Conservation (phyloP, 352 stramenopile species). For the Globisporangium polare region DNA sequence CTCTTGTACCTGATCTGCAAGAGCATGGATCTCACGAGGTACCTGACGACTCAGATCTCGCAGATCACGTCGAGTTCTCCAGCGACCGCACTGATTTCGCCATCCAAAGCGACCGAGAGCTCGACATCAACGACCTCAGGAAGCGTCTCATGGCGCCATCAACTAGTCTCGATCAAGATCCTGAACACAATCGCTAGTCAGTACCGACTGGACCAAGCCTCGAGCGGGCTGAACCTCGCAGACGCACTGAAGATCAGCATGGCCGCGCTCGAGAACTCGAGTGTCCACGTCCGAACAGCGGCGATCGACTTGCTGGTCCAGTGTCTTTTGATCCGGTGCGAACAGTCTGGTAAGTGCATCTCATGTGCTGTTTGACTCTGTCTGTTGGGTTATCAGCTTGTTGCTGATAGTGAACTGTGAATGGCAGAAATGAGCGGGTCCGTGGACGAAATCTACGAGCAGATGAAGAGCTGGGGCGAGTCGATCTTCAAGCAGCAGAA, state of each 20-base stretch:
- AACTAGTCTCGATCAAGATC: slow-evolving; percentile 77
- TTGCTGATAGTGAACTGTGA: neutral
- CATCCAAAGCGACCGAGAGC: slow-evolving; percentile 13
- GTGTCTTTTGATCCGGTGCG: slow-evolving; percentile 65
- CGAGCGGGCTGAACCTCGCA: slow-evolving; percentile 51
- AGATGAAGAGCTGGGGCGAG: slow-evolving; percentile 72
- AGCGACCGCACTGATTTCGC: slow-evolving; percentile 14
- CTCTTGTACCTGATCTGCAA: slow-evolving; percentile 83
- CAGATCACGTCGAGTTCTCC: slow-evolving; percentile 32
- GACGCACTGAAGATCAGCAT: slow-evolving; percentile 68
- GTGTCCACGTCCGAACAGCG: slow-evolving; percentile 65
- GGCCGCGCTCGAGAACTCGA: slow-evolving; percentile 62
- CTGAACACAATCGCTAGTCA: slow-evolving; percentile 73
- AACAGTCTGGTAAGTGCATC: slow-evolving; percentile 53
- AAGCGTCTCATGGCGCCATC: slow-evolving; percentile 52
- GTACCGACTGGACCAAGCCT: slow-evolving; percentile 61
- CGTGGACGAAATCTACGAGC: slow-evolving; percentile 59
- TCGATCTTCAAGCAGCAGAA: slow-evolving; percentile 75
- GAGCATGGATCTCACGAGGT: slow-evolving; percentile 59
- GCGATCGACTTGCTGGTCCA: slow-evolving; percentile 72
- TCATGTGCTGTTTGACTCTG: neutral
- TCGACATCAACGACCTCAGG: neutral
- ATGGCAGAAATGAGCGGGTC: slow-evolving; percentile 49
- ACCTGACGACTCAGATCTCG: slow-evolving; percentile 51
- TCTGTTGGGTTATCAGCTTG: neutral